These are phyloP conservation scores for Solanum tacnaense DNA, from an alignment of 257 asterid species.

Conservation along the genomic window DNA sequence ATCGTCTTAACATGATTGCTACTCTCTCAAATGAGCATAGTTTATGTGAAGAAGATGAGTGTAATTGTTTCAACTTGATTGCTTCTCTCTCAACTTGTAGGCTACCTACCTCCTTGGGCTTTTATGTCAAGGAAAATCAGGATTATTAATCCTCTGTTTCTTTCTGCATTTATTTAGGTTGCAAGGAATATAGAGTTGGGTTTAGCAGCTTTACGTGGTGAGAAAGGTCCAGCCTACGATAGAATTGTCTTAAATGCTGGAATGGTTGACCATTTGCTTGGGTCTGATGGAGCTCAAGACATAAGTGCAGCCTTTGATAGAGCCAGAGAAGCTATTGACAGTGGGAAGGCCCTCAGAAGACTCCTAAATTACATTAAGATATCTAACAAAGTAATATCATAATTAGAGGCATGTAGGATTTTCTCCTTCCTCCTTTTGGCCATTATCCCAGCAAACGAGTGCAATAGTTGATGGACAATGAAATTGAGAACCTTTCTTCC, in stretches of 20 bases:
- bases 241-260: slow-evolving; percentile 84
- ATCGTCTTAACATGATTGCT: neutral
- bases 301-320: slow-evolving; percentile 56
- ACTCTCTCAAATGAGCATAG: neutral
- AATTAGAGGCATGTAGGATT: neutral
- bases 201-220: slow-evolving; percentile 74
- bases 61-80: neutral
- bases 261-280: slow-evolving; percentile 85
- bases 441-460: neutral
- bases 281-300: slow-evolving; percentile 89
- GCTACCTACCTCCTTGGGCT: neutral
- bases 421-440: neutral
- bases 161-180: slow-evolving; percentile 28
- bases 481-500: neutral
- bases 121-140: neutral
- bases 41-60: neutral
- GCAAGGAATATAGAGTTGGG: slow-evolving; percentile 79
- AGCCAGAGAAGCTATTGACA: slow-evolving; percentile 88
- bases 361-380: slow-evolving; percentile 59
- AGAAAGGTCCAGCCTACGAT: slow-evolving; percentile 84
- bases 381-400: slow-evolving; percentile 37
- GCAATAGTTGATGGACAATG: neutral
- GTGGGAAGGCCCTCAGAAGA: slow-evolving; percentile 72
- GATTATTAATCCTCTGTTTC: neutral
- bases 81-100: neutral